Conservation (phyloP, 495 filamentous ascomycete species). For the Chaetomidium leptoderma region DNA sequence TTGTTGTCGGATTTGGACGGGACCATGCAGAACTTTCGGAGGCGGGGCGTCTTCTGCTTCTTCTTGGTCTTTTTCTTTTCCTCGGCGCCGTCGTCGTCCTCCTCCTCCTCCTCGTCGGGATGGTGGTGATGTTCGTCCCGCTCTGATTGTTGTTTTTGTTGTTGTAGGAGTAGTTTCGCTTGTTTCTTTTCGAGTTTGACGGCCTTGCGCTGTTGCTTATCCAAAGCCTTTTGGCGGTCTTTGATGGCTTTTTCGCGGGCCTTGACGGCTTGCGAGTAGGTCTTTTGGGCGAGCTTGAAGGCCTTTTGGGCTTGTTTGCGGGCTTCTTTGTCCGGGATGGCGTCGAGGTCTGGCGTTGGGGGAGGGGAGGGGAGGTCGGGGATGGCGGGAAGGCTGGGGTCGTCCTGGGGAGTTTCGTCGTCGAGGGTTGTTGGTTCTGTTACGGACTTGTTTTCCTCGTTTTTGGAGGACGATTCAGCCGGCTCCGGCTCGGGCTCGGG, state of each 20-base stretch:
- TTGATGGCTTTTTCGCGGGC: slow-evolving; percentile 58
- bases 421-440: not conserved
- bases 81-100: too few species aligned
- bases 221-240: slow-evolving; percentile 49
- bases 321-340: slow-evolving; percentile 54
- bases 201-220: slow-evolving; percentile 39
- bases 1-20: slow-evolving; percentile 42
- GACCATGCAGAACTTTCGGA: slow-evolving; percentile 74
- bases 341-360: slow-evolving; percentile 43
- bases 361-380: slow-evolving; percentile 43
- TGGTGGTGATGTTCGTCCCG: slow-evolving; percentile 6
- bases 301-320: slow-evolving; percentile 64
- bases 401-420: not conserved
- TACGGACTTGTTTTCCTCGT: not conserved
- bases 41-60: slow-evolving; percentile 38
- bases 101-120: not conserved
- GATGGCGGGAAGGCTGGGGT: slow-evolving; percentile 35
- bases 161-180: not conserved
- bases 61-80: slow-evolving; percentile 12
- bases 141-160: not conserved
- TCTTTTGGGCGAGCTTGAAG: slow-evolving; percentile 52
- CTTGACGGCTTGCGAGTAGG: slow-evolving; percentile 58
- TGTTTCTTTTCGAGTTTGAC: slow-evolving; percentile 3
- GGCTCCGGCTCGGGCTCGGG: slow-evolving; percentile 28
- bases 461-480: not conserved